These are phyloP conservation scores for Yamadazyma aaseri DNA, from an alignment of 1,139 yeast species.

Conservation along the genomic window DNA sequence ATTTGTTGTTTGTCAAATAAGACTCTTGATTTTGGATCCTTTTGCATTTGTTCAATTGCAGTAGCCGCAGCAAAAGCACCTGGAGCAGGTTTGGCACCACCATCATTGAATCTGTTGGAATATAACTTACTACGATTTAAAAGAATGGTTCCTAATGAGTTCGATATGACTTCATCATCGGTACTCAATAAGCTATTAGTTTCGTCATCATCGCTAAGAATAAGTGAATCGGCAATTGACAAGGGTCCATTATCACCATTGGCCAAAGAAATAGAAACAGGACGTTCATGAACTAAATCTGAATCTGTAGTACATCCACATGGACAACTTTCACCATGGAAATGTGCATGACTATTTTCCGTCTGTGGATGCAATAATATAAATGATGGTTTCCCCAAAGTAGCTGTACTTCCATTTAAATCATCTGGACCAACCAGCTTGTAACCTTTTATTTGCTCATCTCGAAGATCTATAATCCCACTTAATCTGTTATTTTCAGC, in stretches of 20 bases:
- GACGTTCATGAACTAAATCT: conserved; percentile 57
- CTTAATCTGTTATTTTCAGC: conserved; percentile 42
- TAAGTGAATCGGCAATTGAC: conserved; percentile 36
- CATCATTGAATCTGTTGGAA: conserved; percentile 29
- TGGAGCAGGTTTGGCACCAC: conserved; percentile 69
- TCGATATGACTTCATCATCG: conserved; percentile 25
- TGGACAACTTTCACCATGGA: conserved; percentile 52
- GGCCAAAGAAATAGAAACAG: conserved; percentile 62
- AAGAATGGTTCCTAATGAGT: conserved; percentile 17
- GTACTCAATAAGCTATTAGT: conserved; percentile 30
- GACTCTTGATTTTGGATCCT: conserved; percentile 21
- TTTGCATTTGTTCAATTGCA: conserved; percentile 57
- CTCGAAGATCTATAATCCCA: conserved; percentile 57
- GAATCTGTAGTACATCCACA: conserved; percentile 53
- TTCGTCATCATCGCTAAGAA: conserved; percentile 52
- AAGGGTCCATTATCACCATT: conserved; percentile 22
- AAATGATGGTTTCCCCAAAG: neutral
- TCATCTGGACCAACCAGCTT: conserved; percentile 12
- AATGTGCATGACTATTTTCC: conserved; percentile 15
- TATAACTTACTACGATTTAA: conserved; percentile 17
- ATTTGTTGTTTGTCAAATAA: conserved; percentile 43
- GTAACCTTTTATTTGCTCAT: conserved; percentile 50
- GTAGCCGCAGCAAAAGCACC: conserved; percentile 77
- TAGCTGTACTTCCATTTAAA: conserved; percentile 1
- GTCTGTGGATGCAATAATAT: neutral